Evolutionary conservation across 2,329 filamentous ascomycete species (phyloP).

Genomic region (Pestalotiopsis sp.): DNA sequence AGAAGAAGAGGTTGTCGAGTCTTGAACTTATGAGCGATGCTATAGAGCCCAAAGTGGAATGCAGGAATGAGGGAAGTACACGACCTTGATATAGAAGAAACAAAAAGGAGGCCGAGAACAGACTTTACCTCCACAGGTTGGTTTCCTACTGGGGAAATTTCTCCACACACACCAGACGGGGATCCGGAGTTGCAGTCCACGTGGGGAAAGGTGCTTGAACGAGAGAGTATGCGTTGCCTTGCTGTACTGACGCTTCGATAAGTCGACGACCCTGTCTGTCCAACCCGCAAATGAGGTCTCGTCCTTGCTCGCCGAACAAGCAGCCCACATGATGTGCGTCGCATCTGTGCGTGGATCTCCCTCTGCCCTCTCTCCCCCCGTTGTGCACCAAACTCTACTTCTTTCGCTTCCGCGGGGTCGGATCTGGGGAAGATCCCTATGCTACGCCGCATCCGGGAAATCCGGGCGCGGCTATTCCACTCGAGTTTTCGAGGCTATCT

Average conservation of each 20-base stretch:
- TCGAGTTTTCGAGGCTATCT: background rate
- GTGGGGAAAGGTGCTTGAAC: background rate
- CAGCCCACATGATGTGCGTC: background rate
- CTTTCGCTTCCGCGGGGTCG: slow-evolving; percentile 1
- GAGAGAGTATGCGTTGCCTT: background rate
- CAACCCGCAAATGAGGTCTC: background rate
- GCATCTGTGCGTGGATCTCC: background rate
- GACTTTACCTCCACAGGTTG: background rate
- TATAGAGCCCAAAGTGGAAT: background rate
- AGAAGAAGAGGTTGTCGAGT: background rate
- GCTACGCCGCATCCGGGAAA: background rate
- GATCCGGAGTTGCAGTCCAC: background rate
- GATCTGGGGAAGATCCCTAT: slow-evolving; percentile 3
- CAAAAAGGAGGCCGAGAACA: background rate
- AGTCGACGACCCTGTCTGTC: background rate
- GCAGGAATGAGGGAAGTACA: background rate
- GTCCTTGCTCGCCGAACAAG: background rate
- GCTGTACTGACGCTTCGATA: background rate
- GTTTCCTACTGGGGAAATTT: background rate
- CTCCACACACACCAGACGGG: background rate
- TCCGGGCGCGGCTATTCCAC: background rate
- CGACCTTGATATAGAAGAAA: slow-evolving; percentile 3
- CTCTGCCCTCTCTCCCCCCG: background rate
- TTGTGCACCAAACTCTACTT: background rate
- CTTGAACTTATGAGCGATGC: background rate